These are phyloP conservation scores for Aspergillus persii DNA, from an alignment of 2,329 filamentous ascomycete species.

Conservation along the genomic window DNA sequence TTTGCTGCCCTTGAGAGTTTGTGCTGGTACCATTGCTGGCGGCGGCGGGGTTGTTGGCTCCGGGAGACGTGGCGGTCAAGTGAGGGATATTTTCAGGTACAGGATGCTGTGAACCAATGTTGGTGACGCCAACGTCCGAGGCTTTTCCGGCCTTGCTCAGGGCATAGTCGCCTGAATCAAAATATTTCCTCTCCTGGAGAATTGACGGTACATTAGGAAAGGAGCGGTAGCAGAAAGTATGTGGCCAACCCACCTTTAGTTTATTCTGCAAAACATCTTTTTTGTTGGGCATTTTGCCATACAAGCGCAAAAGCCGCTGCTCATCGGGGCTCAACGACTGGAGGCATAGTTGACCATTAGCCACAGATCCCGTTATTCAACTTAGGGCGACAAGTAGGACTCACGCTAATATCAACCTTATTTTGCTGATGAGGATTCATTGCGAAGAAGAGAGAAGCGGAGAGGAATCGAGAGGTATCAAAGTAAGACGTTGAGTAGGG, in stretches of 20 bases:
- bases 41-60: conserved; percentile 34
- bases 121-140: conserved; percentile 87
- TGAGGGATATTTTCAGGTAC: conserved; percentile 94
- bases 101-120: conserved; percentile 91
- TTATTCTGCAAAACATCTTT: conserved; percentile 97
- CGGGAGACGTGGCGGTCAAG: conserved; percentile 64
- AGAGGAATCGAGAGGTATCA: background rate
- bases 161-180: conserved; percentile 94
- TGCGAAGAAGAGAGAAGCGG: conserved; percentile 26
- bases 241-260: conserved; percentile 62
- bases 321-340: conserved; percentile 92
- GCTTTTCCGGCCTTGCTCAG: conserved; percentile 97
- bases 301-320: conserved; percentile 93
- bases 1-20: conserved; percentile 38
- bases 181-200: conserved; percentile 89
- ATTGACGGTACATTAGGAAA: background rate
- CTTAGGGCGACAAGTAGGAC: conserved; percentile 37
- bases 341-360: background rate
- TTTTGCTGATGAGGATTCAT: conserved; percentile 99
- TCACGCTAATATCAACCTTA: conserved; percentile 93
- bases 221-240: background rate
- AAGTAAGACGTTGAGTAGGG: background rate
- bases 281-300: conserved; percentile 95
- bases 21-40: conserved; percentile 30
- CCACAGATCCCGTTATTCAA: conserved; percentile 9